Base-by-base conservation (phyloP, 257 asterid genomes). In the Solanum piurae region DNA sequence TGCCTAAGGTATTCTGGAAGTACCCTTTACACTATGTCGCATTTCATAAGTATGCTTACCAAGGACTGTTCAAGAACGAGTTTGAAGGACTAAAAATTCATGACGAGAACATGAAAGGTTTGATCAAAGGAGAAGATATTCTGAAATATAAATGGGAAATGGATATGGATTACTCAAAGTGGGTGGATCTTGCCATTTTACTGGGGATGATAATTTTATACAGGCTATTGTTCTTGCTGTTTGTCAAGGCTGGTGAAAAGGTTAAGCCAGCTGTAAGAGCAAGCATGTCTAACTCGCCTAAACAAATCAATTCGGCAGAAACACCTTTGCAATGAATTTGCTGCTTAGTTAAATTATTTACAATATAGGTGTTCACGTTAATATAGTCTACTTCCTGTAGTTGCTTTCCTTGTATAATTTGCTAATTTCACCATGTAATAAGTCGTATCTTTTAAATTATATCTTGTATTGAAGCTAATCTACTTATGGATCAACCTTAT, bases 41-140 rank as follows among this genome's bases (percentile, higher is more conserved):
- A 9, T 94, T 94, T 86, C 96, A 93, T n/a, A 93, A 60, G 89
- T 93, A 92, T 64, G 96, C 93, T 9, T 93, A 90, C 72, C 92
- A 94, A 86, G 98, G 98, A 27, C 55, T 94, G 71, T 94, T 90
- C 86, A 94, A 94, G 90, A 94, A 94, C 34, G 96, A 93, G 83
- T 93, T 93, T 83, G 91, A 87, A 86, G 95, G 95, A 44, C 87
- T 88, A 4, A 44, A n/a, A 6, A 92, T 92, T 66, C 68, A 29
- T 1, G 71, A 14, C 29, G 38, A 80, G 77, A 31, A 16, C 13
- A 13, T 60, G 29, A 60, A 25, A 1, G 87, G 88, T 6, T 44
- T 64, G 7, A 84, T 93, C 36, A 90, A 90, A 40, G 98, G 98
- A 20, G 94, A 93, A 12, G 87, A 88, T 21, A 86, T 94, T 77